phyloP scores from a whole-genome alignment of 2,329 filamentous ascomycete species.

The Aureobasidium mangrovei region DNA sequence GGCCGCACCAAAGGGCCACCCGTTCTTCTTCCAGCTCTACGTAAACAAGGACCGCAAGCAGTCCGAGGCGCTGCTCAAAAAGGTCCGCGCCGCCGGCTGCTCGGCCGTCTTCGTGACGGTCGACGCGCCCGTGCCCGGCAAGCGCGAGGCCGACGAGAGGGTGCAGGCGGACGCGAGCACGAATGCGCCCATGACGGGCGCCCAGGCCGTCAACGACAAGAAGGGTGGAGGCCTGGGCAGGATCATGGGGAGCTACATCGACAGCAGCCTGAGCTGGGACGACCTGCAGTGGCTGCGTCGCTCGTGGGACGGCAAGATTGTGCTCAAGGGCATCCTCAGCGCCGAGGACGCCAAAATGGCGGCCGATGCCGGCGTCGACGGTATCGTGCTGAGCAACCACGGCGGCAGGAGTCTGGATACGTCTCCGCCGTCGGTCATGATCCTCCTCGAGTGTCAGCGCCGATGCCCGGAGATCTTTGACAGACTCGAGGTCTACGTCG shows the following conservation, averaged over 20 bases:
- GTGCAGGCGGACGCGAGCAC: conserved; percentile 40
- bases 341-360: conserved; percentile 36
- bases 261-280: conserved; percentile 44
- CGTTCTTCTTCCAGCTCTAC: conserved; percentile 54
- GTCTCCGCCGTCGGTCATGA: conserved; percentile 47
- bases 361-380: conserved; percentile 34
- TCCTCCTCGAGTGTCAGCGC: conserved; percentile 54
- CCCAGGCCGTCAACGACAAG: conserved; percentile 42
- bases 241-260: conserved; percentile 50
- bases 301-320: conserved; percentile 34
- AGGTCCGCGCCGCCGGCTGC: conserved; percentile 40
- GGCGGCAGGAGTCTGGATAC: conserved; percentile 45
- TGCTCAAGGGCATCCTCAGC: conserved; percentile 36
- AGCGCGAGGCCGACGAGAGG: conserved; percentile 42
- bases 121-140: conserved; percentile 49
- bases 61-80: conserved; percentile 41
- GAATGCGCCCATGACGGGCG: conserved; percentile 43
- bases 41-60: conserved; percentile 48
- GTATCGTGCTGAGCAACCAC: conserved; percentile 44
- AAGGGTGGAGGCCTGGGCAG: conserved; percentile 49
- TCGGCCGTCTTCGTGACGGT: conserved; percentile 51
- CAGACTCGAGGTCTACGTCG: conserved; percentile 52
- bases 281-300: conserved; percentile 39
- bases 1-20: conserved; percentile 19
- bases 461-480: conserved; percentile 53